phyloP scores from a whole-genome alignment of 345 rosid species.

The Populus pruinosa region DNA sequence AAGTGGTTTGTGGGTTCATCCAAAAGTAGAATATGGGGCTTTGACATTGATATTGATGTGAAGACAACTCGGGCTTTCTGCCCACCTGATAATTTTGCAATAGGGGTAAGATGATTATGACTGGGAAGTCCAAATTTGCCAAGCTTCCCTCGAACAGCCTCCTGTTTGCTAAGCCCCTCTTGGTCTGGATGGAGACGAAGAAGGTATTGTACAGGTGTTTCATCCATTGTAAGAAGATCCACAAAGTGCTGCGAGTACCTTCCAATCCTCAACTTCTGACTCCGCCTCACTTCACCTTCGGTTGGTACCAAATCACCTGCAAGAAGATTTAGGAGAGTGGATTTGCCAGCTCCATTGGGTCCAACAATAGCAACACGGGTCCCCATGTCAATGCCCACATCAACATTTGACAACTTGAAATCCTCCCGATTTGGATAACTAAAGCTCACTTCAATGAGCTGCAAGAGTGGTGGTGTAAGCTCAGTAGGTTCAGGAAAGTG shows the following conservation, averaged over 20 bases:
- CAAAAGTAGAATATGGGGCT: slow-evolving; percentile 77
- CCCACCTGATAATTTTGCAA: slow-evolving; percentile 84
- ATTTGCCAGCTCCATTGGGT: slow-evolving; percentile 96
- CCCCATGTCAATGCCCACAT: slow-evolving; percentile 98
- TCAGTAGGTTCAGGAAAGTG: slow-evolving; percentile 98
- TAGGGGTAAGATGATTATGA: slow-evolving; percentile 86
- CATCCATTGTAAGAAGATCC: slow-evolving; percentile 83
- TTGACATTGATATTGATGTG: slow-evolving; percentile 90
- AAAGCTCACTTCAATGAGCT: slow-evolving; percentile 86
- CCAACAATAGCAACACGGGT: slow-evolving; percentile 93
- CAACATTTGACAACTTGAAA: slow-evolving; percentile 75
- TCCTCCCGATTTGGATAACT: slow-evolving; percentile 77
- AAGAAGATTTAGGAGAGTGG: slow-evolving; percentile 84
- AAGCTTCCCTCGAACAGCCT: slow-evolving; percentile 90
- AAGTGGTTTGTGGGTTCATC: slow-evolving; percentile 97
- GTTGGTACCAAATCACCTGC: slow-evolving; percentile 82
- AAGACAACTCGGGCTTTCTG: slow-evolving; percentile 92
- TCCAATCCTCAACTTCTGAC: slow-evolving; percentile 88
- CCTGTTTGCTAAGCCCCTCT: slow-evolving; percentile 93
- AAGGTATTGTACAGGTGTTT: slow-evolving; percentile 91
- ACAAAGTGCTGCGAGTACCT: slow-evolving; percentile 97
- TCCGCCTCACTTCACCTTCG: slow-evolving; percentile 80
- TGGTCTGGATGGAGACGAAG: slow-evolving; percentile 94
- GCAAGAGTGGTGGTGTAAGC: slow-evolving; percentile 88
- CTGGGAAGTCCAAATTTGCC: slow-evolving; percentile 93